Evolutionary conservation across 306 rosid genomes (phyloP), one percentile per base, ranked within the genome.

Genomic region (Vigna angularis): DNA sequence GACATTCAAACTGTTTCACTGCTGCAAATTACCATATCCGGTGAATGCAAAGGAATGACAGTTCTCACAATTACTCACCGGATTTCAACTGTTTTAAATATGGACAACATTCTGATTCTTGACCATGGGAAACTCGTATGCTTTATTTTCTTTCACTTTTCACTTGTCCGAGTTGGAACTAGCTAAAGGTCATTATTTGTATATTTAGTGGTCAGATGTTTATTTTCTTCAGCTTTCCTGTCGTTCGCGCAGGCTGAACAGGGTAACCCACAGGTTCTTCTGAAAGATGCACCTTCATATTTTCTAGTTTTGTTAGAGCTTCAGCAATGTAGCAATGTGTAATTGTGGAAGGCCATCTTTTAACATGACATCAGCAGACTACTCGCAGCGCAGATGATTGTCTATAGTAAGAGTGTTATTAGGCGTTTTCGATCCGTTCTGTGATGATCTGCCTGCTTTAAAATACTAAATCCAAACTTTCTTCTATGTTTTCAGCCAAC

Each of bases 41-140:
- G 88, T 53, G 95, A 89, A 83, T 95, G 91, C 88, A 55, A 87
- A 77, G 98, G 92, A 79, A 85, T 87, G 82, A 94, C 97, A 24
- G 97, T 92, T 44, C 38, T 94, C 78, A 90, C 98, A 63, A 92
- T 94, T 71, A 97, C 98, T 85, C 98, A 94, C 81, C 89, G 97
- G 83, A 92, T 94, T 82, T 94, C 97, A 56, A 94, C 97, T 12
- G 91, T 92, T 63, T 42, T 92, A 74, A 88, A 85, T 52, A 88
- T 94, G 97, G 97, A 94, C 75, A 84, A 80, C 66, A 86, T 92
- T 76, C 61, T 92, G 74, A 88, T 94, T 81, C 97, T 94, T 63
- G 97, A 94, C 86, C 89, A 85, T 16, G 97, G 97, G 72, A 80
- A 74, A 71, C 85, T 94, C 97, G 98, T 92, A 94, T 12, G 80